Percentiles rank a stretch among this genome's conserved stretches.
Conservation (phyloP, 2,329 filamentous ascomycete species). For the Apiospora pterosperma region DNA sequence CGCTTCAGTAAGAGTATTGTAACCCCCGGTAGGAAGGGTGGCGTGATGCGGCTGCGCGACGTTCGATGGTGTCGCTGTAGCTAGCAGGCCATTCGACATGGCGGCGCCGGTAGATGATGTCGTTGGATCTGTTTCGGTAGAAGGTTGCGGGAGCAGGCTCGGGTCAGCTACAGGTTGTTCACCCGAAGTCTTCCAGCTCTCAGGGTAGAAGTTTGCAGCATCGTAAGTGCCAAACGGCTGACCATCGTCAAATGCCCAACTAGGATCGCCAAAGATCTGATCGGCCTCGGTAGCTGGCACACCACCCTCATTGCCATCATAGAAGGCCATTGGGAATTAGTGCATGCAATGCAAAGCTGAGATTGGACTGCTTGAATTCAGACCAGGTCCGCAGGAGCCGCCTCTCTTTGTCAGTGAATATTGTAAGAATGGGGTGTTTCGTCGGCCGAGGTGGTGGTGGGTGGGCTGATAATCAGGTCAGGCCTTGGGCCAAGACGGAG, state of each 20-base stretch:
- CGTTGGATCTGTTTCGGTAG: neutral
- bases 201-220: constrained; percentile 29
- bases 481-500: neutral
- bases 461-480: constrained; percentile 11
- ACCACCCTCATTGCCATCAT: constrained; percentile 26
- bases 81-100: constrained; percentile 3
- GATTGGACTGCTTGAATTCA: constrained; percentile 3
- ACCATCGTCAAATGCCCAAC: constrained; percentile 47
- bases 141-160: constrained; percentile 10
- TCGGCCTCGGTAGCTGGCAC: constrained; percentile 16
- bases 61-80: neutral
- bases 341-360: constrained; percentile 7
- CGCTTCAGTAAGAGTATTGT: constrained; percentile 48
- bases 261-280: constrained; percentile 34
- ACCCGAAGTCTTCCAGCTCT: constrained; percentile 25
- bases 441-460: constrained; percentile 11
- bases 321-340: constrained; percentile 20
- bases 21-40: constrained; percentile 21
- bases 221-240: constrained; percentile 46
- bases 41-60: neutral
- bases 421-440: constrained; percentile 5
- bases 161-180: constrained; percentile 27
- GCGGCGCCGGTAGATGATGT: constrained; percentile 1
- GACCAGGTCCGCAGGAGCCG: constrained; percentile 3
- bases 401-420: neutral